Base-by-base conservation (phyloP, 768 basidiomycete genomes). In the Agrocybe chaxingu region DNA sequence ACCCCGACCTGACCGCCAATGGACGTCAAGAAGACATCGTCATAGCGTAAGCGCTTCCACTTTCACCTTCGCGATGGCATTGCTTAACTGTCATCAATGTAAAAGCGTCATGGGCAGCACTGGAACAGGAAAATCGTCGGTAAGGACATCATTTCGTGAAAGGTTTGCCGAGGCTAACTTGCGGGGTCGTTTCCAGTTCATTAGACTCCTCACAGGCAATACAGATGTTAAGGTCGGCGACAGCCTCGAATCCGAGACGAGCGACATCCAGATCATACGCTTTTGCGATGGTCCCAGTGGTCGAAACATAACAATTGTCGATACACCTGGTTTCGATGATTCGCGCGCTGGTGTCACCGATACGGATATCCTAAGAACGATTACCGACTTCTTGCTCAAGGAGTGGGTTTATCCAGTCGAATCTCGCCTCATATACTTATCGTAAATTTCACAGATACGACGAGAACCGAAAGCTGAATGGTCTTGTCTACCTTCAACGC, bases 401-500 rank as follows among this genome's bases (percentile, higher is more conserved):
- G 54, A 54, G 55, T 57, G 36, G 29, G 48, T 48, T 3, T 43
- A 24, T 1, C 1, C 24, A 24, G 24, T 24, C 24, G 1, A 1
- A 24, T 24, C 24, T 24, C 5, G 1, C 5, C 5, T 24, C 1
- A 5, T 24, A 24, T 1, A 24, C 5, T 24, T 3, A 24, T 24
- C 24, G 24, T 24, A 24, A 24, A 5, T 5, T 3, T 24, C 24
- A 3, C 24, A 24, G 24, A 24, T 24, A 24, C 24, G 24, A 24
- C 24, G 24, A 24, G 24, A 24, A 24, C 24, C 44, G 40, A 29
- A 42, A 35, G 29, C 12, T 47, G 8, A 51, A 50, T 38, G 72
- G 71, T 24, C 61, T 73, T 58, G 64, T 74, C 32, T 73, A 73
- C 57, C 63, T 73, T 54, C 72, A 74, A 41, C 64, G 72, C n/a